phyloP scores from a whole-genome alignment of 2,329 filamentous ascomycete genomes.

The Pleurostoma richardsiae region DNA sequence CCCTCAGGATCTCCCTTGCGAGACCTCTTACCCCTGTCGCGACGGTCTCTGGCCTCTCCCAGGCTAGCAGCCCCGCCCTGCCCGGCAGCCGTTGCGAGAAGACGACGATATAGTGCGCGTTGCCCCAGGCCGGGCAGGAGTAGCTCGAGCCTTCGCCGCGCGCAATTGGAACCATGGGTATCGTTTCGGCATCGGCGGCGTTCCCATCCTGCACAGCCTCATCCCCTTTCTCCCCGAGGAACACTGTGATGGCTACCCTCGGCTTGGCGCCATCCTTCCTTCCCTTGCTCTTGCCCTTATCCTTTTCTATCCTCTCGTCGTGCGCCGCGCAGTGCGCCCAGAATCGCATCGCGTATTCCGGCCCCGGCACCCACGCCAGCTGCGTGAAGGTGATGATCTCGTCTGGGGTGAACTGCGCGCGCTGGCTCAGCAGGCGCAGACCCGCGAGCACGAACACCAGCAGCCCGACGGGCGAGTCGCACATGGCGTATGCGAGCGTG shows the following conservation, averaged over 20 bases:
- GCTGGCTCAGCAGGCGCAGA: constrained; percentile 33
- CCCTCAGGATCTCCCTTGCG: constrained; percentile 29
- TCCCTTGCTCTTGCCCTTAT: constrained; percentile 4
- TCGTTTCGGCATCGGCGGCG: constrained; percentile 5
- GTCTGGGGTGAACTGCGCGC: constrained; percentile 34
- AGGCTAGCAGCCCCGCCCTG: constrained; percentile 38
- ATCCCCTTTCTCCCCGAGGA: constrained; percentile 27
- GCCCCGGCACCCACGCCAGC: constrained; percentile 62
- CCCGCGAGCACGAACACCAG: constrained; percentile 48
- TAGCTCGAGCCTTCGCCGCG: constrained; percentile 19
- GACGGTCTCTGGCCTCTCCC: constrained; percentile 43
- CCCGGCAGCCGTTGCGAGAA: constrained; percentile 32
- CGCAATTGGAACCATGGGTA: neutral
- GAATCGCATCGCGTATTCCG: constrained; percentile 54
- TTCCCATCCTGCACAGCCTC: constrained; percentile 13
- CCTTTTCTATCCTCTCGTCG: constrained; percentile 19
- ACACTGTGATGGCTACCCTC: constrained; percentile 41
- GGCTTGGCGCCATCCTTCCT: constrained; percentile 20
- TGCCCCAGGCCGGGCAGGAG: constrained; percentile 44
- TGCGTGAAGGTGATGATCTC: constrained; percentile 58
- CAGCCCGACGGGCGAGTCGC: constrained; percentile 56
- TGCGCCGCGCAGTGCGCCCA: constrained; percentile 42
- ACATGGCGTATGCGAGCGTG: constrained; percentile 54
- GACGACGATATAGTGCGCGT: constrained; percentile 34
- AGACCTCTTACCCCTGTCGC: constrained; percentile 33